Percentiles rank a stretch among this genome's conserved stretches.
phyloP scores from a whole-genome alignment of 768 basidiomycete genomes.

The Leccinum ochraceum region DNA sequence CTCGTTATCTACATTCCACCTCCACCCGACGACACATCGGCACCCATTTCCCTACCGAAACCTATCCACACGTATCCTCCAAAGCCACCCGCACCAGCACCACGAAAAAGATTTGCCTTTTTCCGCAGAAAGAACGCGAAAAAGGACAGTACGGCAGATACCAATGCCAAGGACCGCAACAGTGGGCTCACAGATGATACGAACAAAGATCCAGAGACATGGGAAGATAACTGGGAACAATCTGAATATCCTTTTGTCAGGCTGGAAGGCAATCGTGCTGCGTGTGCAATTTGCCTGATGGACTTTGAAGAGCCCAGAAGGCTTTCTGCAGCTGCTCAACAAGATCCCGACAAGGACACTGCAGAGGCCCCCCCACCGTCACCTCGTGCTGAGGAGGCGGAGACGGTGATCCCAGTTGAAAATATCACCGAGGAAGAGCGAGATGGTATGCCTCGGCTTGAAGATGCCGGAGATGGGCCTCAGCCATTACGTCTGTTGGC shows the following conservation, averaged over 20 bases:
- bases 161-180: constrained; percentile 21
- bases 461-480: constrained; percentile 73
- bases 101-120: constrained; percentile 55
- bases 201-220: constrained; percentile 44
- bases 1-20: constrained; percentile 85
- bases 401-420: constrained; percentile 35
- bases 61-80: constrained; percentile 66
- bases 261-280: constrained; percentile 79
- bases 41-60: constrained; percentile 44
- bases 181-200: constrained; percentile 15
- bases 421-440: constrained; percentile 42
- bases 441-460: constrained; percentile 49
- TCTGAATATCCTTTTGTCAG: constrained; percentile 80
- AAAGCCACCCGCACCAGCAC: constrained; percentile 33
- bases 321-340: constrained; percentile 23
- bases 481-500: constrained; percentile 74
- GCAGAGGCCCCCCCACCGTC: constrained; percentile 9
- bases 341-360: constrained; percentile 33
- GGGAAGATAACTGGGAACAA: constrained; percentile 81
- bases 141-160: constrained; percentile 21
- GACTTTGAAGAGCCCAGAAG: constrained; percentile 77
- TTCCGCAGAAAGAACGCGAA: constrained; percentile 36
- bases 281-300: constrained; percentile 82
- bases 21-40: constrained; percentile 53
- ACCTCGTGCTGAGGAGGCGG: constrained; percentile 23